Percentiles rank a stretch among this genome's conserved stretches.
These are phyloP conservation scores for Termitomyces sp. DNA, from an alignment of 768 basidiomycete genomes.

Conservation along the genomic window DNA sequence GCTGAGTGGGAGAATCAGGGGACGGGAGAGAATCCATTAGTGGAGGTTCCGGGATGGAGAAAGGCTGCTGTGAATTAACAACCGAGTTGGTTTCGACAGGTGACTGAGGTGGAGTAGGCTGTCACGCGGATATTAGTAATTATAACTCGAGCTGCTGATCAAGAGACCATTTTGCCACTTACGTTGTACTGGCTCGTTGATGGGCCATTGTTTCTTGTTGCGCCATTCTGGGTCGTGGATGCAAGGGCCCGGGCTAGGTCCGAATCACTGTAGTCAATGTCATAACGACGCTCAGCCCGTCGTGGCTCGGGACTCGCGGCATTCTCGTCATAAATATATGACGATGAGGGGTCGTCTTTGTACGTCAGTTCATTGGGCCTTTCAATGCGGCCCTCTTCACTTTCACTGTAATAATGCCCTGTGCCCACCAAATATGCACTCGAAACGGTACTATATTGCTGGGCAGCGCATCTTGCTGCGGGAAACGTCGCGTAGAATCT, in stretches of 20 bases:
- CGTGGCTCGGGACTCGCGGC: not conserved
- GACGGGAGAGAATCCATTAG: slow-evolving; percentile 16
- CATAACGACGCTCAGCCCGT: not conserved
- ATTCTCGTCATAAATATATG: not conserved
- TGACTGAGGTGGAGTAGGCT: slow-evolving; percentile 1
- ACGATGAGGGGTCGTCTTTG: not conserved
- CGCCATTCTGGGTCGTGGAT: not conserved
- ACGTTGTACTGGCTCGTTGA: slow-evolving; percentile 4
- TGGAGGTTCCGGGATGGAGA: slow-evolving; percentile 1
- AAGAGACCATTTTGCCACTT: slow-evolving; percentile 1
- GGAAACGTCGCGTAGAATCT: slow-evolving; percentile 34
- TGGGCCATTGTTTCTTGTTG: not conserved
- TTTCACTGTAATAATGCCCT: slow-evolving; percentile 9
- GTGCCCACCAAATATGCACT: slow-evolving; percentile 11
- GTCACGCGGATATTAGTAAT: slow-evolving; percentile 2
- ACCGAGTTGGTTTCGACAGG: not conserved
- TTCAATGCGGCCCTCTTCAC: slow-evolving; percentile 3
- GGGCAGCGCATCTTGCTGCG: slow-evolving; percentile 20
- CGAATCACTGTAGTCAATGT: not conserved
- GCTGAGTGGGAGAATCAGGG: slow-evolving; percentile 2
- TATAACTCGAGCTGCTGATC: not conserved
- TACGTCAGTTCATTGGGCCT: not conserved
- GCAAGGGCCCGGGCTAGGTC: slow-evolving; percentile 1
- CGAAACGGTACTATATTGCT: slow-evolving; percentile 10
- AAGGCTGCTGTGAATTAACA: slow-evolving; percentile 5